phyloP scores from a whole-genome alignment of 179 eudicot genomes.

The Nepenthes alata region DNA sequence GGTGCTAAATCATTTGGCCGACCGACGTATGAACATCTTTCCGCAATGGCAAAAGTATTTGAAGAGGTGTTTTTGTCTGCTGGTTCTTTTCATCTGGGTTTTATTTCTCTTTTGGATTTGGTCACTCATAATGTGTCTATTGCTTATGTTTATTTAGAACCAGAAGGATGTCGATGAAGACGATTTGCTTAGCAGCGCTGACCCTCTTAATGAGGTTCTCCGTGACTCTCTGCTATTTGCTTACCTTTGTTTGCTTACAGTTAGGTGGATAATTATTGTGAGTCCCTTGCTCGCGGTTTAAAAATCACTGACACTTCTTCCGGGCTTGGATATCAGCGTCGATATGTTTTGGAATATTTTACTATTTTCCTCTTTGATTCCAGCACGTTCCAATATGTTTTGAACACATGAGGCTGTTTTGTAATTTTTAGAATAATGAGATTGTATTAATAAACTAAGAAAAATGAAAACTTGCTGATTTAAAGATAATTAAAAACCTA shows the following conservation, averaged over 20 bases:
- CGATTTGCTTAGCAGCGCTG: conserved; percentile 54
- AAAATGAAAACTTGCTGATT: too few relatives aligned
- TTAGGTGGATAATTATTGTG: neutral
- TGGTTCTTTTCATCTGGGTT: neutral
- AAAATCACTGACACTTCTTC: too few relatives aligned
- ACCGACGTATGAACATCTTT: conserved; percentile 60
- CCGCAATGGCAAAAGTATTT: conserved; percentile 67
- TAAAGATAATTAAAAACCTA: too few relatives aligned
- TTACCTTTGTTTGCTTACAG: neutral
- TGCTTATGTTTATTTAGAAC: conserved; percentile 25
- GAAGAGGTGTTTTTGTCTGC: conserved; percentile 34
- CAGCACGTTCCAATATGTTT: too few relatives aligned
- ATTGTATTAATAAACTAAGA: too few relatives aligned
- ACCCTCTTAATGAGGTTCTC: conserved; percentile 77
- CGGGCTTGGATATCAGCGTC: too few relatives aligned
- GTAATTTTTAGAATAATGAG: too few relatives aligned
- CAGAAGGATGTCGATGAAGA: conserved; percentile 58
- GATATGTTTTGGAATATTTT: too few relatives aligned
- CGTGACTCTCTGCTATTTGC: neutral
- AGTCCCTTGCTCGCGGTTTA: neutral
- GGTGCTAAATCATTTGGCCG: conserved; percentile 28
- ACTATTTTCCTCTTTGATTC: too few relatives aligned
- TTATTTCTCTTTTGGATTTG: neutral
- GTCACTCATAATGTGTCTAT: conserved; percentile 5
- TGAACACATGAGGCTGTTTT: too few relatives aligned